phyloP scores from a whole-genome alignment of 139 green algal species.

The Chlamydomonas asymmetrica region DNA sequence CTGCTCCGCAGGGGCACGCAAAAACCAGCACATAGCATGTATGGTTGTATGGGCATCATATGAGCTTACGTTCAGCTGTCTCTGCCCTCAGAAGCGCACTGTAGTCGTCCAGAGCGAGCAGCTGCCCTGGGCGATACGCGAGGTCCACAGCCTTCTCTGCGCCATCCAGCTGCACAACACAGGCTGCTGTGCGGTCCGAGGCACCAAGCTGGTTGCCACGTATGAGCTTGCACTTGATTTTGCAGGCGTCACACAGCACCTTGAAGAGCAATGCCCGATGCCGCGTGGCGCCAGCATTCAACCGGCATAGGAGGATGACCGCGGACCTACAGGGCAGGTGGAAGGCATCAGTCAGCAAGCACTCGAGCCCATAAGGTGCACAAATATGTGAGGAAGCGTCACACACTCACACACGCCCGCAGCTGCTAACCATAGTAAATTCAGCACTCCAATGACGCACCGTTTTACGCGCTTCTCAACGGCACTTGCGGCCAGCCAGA shows the following conservation, averaged over 20 bases:
- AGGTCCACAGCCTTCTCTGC: slow-evolving; percentile 57
- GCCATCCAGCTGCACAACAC: slow-evolving; percentile 40
- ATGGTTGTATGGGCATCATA: no score
- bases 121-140: slow-evolving; percentile 46
- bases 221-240: slow-evolving; percentile 63
- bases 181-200: slow-evolving; percentile 22
- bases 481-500: slow-evolving; percentile 28
- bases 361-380: neutral
- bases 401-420: no score
- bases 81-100: neutral
- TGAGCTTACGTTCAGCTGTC: no score
- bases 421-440: neutral
- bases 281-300: slow-evolving; percentile 56
- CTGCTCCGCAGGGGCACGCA: no score
- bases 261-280: slow-evolving; percentile 91
- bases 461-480: slow-evolving; percentile 26
- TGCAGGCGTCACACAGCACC: slow-evolving; percentile 66
- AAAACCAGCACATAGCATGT: no score
- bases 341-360: neutral
- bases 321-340: slow-evolving; percentile 19
- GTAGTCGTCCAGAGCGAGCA: slow-evolving; percentile 16
- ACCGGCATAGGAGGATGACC: slow-evolving; percentile 62
- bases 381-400: neutral
- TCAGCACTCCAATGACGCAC: slow-evolving; percentile 4
- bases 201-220: slow-evolving; percentile 35